phyloP scores from a whole-genome alignment of 306 rosid species.

The Fragaria ananassa region DNA sequence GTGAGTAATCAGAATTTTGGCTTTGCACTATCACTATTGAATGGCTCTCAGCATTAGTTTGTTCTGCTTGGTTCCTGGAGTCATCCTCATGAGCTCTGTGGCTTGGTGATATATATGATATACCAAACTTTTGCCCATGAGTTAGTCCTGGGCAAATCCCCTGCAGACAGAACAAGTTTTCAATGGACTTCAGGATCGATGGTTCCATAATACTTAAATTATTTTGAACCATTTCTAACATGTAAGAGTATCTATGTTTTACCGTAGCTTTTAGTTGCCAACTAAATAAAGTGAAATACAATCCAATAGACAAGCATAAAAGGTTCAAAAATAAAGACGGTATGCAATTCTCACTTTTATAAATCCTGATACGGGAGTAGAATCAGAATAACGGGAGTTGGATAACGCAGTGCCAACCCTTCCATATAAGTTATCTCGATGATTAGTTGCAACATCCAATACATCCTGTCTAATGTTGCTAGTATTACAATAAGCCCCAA shows the following conservation, averaged over 20 bases:
- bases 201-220: neutral
- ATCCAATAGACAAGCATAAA: neutral
- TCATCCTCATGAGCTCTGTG: conserved; percentile 35
- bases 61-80: conserved; percentile 37
- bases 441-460: conserved; percentile 43
- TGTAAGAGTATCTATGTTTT: neutral
- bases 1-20: conserved; percentile 38
- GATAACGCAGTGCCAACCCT: conserved; percentile 37
- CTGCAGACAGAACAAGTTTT: conserved; percentile 45
- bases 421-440: conserved; percentile 46
- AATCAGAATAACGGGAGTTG: conserved; percentile 42
- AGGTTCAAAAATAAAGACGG: neutral
- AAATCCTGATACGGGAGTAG: conserved; percentile 54
- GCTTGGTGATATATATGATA: conserved; percentile 41
- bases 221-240: neutral
- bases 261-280: neutral
- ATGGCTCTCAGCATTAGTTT: conserved; percentile 42
- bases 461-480: conserved; percentile 33
- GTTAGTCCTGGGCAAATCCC: conserved; percentile 82
- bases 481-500: conserved; percentile 75
- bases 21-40: conserved; percentile 35
- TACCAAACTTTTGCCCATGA: conserved; percentile 73
- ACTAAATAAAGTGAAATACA: neutral
- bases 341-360: conserved; percentile 55
- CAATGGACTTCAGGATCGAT: neutral